Percentiles rank a stretch among this genome's conserved stretches.
Conservation (phyloP, 495 filamentous ascomycete genomes). For the Penicillium dipodomyicola region DNA sequence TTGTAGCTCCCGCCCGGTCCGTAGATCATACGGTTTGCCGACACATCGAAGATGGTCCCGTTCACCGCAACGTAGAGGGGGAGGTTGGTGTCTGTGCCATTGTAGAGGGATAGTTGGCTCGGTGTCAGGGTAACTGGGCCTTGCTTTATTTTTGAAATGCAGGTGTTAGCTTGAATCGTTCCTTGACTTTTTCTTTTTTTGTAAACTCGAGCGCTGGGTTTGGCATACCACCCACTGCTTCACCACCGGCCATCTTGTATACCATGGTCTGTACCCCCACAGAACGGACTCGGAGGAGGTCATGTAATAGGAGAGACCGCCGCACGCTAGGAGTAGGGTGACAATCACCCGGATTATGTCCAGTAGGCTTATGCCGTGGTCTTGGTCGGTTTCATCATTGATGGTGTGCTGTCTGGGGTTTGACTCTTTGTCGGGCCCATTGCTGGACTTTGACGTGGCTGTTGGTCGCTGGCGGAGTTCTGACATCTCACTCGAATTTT, state of each 20-base stretch:
- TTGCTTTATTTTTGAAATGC: slow-evolving; percentile 34
- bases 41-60: slow-evolving; percentile 92
- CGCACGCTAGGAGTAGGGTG: slow-evolving; percentile 66
- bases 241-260: slow-evolving; percentile 59
- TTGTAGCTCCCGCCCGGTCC: slow-evolving; percentile 86
- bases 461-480: slow-evolving; percentile 40
- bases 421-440: slow-evolving; percentile 14
- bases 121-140: slow-evolving; percentile 66
- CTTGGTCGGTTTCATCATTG: slow-evolving; percentile 12
- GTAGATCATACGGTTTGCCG: slow-evolving; percentile 69
- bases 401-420: slow-evolving; percentile 14
- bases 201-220: neutral
- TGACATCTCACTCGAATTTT: slow-evolving; percentile 29
- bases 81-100: slow-evolving; percentile 69
- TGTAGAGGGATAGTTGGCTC: slow-evolving; percentile 66
- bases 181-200: no score
- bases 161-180: slow-evolving; percentile 1
- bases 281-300: slow-evolving; percentile 64
- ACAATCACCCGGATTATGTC: slow-evolving; percentile 75
- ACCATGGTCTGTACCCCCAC: slow-evolving; percentile 71
- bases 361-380: slow-evolving; percentile 51
- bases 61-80: slow-evolving; percentile 94
- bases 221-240: slow-evolving; percentile 59
- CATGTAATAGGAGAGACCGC: slow-evolving; percentile 74
- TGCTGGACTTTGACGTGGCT: slow-evolving; percentile 14